Conservation (phyloP, 257 asterid species). For the Solanum sitiens region DNA sequence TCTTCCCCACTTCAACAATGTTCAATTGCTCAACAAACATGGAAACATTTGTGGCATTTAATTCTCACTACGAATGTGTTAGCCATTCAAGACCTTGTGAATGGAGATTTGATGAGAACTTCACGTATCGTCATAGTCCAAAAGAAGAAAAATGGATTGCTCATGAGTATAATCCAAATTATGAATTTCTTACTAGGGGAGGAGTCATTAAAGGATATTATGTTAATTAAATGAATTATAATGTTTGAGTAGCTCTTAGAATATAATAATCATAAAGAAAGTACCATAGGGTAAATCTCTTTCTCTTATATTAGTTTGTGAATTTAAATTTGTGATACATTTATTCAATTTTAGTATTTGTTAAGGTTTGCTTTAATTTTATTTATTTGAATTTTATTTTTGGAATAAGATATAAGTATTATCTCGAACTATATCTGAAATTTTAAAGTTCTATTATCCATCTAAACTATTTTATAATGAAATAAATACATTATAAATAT, state of each 20-base stretch:
- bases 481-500: too few species aligned
- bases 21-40: conserved; percentile 80
- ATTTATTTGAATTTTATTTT: background rate
- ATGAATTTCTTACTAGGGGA: conserved; percentile 63
- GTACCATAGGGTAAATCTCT: too few species aligned
- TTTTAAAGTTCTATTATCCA: too few species aligned
- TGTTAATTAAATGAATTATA: conserved; percentile 18
- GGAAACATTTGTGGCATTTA: conserved; percentile 54
- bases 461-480: too few species aligned
- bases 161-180: conserved; percentile 43
- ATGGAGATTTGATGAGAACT: conserved; percentile 48
- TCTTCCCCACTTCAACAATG: conserved; percentile 34
- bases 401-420: background rate
- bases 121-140: conserved; percentile 29
- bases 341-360: too few species aligned
- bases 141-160: conserved; percentile 4
- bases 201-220: conserved; percentile 61
- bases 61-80: conserved; percentile 23
- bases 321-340: too few species aligned
- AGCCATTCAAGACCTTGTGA: conserved; percentile 15
- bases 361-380: too few species aligned
- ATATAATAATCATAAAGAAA: too few species aligned
- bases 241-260: too few species aligned
- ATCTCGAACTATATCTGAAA: too few species aligned
- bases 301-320: too few species aligned